These are phyloP conservation scores for Clonostachys rosea DNA, from an alignment of 2,329 filamentous ascomycete genomes.

Conservation along the genomic window DNA sequence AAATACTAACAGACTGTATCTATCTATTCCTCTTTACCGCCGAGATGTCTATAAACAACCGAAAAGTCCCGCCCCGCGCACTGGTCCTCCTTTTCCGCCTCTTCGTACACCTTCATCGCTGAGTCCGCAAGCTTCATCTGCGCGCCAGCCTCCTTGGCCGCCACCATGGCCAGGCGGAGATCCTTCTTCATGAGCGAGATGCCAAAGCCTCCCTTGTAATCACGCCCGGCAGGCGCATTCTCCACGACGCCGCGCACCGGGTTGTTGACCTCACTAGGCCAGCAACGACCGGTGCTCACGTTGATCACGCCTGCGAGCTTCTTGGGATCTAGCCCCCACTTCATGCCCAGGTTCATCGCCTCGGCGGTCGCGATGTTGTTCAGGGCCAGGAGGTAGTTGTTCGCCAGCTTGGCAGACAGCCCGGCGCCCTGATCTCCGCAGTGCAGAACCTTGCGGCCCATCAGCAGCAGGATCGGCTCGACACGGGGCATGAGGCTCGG, in stretches of 20 bases:
- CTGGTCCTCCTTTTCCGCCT: slow-evolving; percentile 53
- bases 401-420: slow-evolving; percentile 87
- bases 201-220: slow-evolving; percentile 75
- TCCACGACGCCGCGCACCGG: slow-evolving; percentile 82
- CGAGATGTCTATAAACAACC: slow-evolving; percentile 71
- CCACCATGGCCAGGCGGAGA: slow-evolving; percentile 66
- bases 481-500: slow-evolving; percentile 56
- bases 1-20: too few relatives aligned
- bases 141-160: slow-evolving; percentile 63
- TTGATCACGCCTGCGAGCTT: slow-evolving; percentile 85
- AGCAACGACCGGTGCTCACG: slow-evolving; percentile 88
- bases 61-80: slow-evolving; percentile 75
- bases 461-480: slow-evolving; percentile 66
- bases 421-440: slow-evolving; percentile 82
- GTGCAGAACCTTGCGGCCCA: slow-evolving; percentile 85
- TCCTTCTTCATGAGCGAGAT: slow-evolving; percentile 80
- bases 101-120: slow-evolving; percentile 64
- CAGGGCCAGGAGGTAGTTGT: slow-evolving; percentile 93
- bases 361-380: slow-evolving; percentile 76
- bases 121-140: slow-evolving; percentile 58
- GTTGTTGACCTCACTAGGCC: slow-evolving; percentile 95
- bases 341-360: slow-evolving; percentile 61
- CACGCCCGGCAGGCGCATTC: slow-evolving; percentile 68
- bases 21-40: slow-evolving; percentile 37
- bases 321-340: slow-evolving; percentile 53